Evolutionary conservation across 1,284 basidiomycete genomes (phyloP), one percentile per base, ranked within the genome.

Genomic region (Trichosporon ovoides): DNA sequence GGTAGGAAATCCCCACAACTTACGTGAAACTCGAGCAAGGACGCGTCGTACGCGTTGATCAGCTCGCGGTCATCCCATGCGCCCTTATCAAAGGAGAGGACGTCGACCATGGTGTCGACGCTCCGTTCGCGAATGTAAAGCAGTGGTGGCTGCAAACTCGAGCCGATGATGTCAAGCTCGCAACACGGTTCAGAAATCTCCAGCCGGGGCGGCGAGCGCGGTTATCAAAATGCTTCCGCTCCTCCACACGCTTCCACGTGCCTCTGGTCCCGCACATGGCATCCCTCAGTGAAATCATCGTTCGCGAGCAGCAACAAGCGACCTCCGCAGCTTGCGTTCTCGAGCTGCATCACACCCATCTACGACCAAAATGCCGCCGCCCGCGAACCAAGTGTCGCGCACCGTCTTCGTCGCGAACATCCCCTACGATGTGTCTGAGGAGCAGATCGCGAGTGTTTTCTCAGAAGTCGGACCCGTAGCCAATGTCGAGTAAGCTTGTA

Each of bases 381-480:
- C 43, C 14, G 24, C 43, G 7, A 48, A 22, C 24, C 43, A 48
- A 22, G 43, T 48, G 43, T 48, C 43, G 43, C 43, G 43, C 24
- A 48, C 43, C 28, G 43, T 48, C 13, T 48, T 48, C 43, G 43
- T 48, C 24, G 43, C 43, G 3, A 48, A 48, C 43, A 48, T 57
- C 43, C 43, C 43, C 24, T 48, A 48, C 16, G 77, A 79, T 60
- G 76, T 78, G 9, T 77, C 77, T 0, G 77, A 79, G 55, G 77
- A 79, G 61, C 77, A 79, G 64, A 71, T 78, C 12, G 70, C 72
- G 2, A 64, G 63, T 46, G 70, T 78, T 18, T 80, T 81, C 62
- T 66, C 73, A 35, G 79, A 79, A 43, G 80, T 76, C 19, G 80
- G 80, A 11, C 80, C 80, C 10, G 80, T 81, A 34, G 66, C 70